Base-by-base conservation (phyloP, 2,329 filamentous ascomycete species). In the Aspergillus ustus region DNA sequence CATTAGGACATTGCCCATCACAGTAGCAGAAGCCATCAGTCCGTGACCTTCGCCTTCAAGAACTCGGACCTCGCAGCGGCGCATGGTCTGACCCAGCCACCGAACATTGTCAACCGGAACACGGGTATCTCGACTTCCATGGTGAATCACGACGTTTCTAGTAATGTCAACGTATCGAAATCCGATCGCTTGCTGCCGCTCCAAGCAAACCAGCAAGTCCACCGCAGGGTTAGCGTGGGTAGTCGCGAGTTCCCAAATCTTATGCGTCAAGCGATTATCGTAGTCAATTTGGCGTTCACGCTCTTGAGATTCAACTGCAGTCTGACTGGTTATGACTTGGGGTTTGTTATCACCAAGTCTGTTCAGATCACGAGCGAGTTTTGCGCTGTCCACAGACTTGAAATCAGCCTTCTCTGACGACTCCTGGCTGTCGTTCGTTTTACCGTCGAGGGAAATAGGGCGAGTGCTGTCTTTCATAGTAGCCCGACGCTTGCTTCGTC, bases 91-190 rank as follows among this genome's bases (percentile, higher is more conserved):
- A 61, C 93, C 93, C 7, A 99, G 84, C 95, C 95, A 99, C 67
- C 90, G 86, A 22, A 97, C 92, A 71, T 99, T 99, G 60, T 97
- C 95, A 15, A 97, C 90, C 0, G 95, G 95, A 1, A 99, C 95
- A 25, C 95, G 87, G 7, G 90, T 93, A 72, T 99, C 95, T 69
- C 91, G 89, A 72, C 88, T 92, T 43, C 95, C 95, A 74, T 99
- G 95, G 72, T 97, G 94, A 66, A 99, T 97, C 25, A 97, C 90
- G 0, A 98, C 91, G 0, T 92, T 87, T 8, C 93, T 87, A 6
- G 91, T 96, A 67, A 99, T 97, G 73, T 99, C 95, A 19, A 97
- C 94, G 73, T 99, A 99, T 53, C 93, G 88, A 80, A 99, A 99
- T 0, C 95, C 95, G 69, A 99, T 97, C 0, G 91, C 89, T 70